These are phyloP conservation scores for Cercophora newfieldiana DNA, from an alignment of 495 filamentous ascomycete genomes.

Conservation along the genomic window DNA sequence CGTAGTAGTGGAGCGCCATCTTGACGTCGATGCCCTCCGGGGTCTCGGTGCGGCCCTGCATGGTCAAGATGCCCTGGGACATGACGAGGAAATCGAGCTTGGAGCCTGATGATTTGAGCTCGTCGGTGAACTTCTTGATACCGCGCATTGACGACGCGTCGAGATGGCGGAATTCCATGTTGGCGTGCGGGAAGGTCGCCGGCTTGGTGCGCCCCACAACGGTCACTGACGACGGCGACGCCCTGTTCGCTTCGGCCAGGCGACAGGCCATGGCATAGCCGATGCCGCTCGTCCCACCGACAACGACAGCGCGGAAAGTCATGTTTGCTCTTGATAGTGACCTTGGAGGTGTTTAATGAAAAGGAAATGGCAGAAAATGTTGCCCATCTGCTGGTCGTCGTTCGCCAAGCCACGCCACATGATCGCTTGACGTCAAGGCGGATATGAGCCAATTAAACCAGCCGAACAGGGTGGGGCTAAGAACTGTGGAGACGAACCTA, in stretches of 20 bases:
- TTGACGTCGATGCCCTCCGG: slow-evolving; percentile 31
- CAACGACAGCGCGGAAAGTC: too few species aligned
- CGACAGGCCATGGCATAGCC: slow-evolving; percentile 25
- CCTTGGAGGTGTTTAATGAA: too few species aligned
- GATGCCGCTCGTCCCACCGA: too few species aligned
- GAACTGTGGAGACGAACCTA: too few species aligned
- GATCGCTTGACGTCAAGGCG: too few species aligned
- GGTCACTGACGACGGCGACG: slow-evolving; percentile 20
- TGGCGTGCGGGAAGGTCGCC: slow-evolving; percentile 22
- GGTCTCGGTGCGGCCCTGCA: slow-evolving; percentile 26
- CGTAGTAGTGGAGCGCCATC: slow-evolving; percentile 33
- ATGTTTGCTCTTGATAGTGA: too few species aligned
- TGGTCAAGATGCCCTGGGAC: slow-evolving; percentile 28
- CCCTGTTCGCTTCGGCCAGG: slow-evolving; percentile 7
- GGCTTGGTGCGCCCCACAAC: slow-evolving; percentile 28
- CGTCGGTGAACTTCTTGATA: slow-evolving; percentile 27
- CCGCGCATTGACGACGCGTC: slow-evolving; percentile 27
- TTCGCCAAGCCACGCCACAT: too few species aligned
- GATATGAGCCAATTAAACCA: too few species aligned
- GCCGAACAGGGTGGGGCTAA: too few species aligned
- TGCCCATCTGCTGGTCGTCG: too few species aligned
- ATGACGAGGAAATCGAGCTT: slow-evolving; percentile 25
- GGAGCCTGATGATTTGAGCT: slow-evolving; percentile 13
- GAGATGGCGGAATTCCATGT: slow-evolving; percentile 25
- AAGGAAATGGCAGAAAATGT: too few species aligned